A percentile compares a stretch with the other conserved stretches of the same genome.
Evolutionary conservation across 2,329 filamentous ascomycete genomes (phyloP).

Genomic region (Verticillium dahliae): DNA sequence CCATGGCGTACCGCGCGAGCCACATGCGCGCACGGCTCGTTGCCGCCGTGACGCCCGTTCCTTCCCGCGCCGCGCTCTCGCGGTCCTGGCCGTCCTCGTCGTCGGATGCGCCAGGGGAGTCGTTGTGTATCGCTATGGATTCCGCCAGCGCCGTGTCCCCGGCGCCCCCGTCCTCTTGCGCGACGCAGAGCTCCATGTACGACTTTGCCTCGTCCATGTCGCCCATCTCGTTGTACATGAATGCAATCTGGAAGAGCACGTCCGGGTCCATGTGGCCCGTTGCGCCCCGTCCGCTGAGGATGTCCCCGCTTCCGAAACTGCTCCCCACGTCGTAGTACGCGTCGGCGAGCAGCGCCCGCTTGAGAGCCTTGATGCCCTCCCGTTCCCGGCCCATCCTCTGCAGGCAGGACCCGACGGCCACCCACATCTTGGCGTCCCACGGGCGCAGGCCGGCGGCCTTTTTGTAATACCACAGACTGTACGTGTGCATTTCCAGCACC

Average conservation of each 20-base stretch:
- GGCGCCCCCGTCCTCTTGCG: slow-evolving; percentile 74
- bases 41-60: slow-evolving; percentile 81
- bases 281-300: slow-evolving; percentile 41
- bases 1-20: slow-evolving; percentile 79
- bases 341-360: slow-evolving; percentile 82
- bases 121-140: slow-evolving; percentile 48
- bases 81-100: slow-evolving; percentile 21
- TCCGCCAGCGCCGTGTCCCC: slow-evolving; percentile 38
- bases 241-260: slow-evolving; percentile 81
- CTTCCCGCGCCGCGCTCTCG: slow-evolving; percentile 29
- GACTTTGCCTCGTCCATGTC: slow-evolving; percentile 75
- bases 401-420: slow-evolving; percentile 86
- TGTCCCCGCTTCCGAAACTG: slow-evolving; percentile 41
- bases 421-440: slow-evolving; percentile 98
- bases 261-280: slow-evolving; percentile 74
- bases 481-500: slow-evolving; percentile 95
- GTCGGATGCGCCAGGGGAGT: slow-evolving; percentile 36
- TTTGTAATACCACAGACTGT: slow-evolving; percentile 96
- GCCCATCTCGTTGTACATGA: slow-evolving; percentile 76
- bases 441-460: slow-evolving; percentile 88
- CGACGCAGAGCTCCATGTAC: slow-evolving; percentile 94
- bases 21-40: slow-evolving; percentile 92
- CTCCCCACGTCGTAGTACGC: slow-evolving; percentile 71
- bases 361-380: slow-evolving; percentile 94
- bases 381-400: slow-evolving; percentile 79